Evolutionary conservation across 1,284 basidiomycete genomes (phyloP).

Genomic region (Hypsizygus ulmarius): DNA sequence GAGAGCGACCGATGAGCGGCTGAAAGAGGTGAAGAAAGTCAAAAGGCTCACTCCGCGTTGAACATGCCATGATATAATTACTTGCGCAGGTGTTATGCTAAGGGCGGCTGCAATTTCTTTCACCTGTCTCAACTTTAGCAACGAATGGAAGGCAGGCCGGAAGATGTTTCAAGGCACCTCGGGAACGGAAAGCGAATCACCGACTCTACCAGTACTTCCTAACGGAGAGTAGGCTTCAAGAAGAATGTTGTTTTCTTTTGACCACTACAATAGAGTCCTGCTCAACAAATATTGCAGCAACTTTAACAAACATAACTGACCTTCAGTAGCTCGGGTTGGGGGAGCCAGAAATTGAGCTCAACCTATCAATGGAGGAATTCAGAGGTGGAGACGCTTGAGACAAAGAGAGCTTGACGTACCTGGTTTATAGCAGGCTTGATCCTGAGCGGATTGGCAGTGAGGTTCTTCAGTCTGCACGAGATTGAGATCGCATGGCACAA

Average conservation of each 20-base stretch:
- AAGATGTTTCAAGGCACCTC: conserved; percentile 35
- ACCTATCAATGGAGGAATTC: conserved; percentile 43
- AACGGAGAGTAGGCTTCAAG: conserved; percentile 81
- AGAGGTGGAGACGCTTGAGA: not conserved
- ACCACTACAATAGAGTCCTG: conserved; percentile 41
- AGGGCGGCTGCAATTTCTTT: conserved; percentile 61
- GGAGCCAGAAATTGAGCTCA: conserved; percentile 80
- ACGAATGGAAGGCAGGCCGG: no score
- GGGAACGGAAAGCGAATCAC: conserved; percentile 51
- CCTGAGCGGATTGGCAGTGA: conserved; percentile 70
- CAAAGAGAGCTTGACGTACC: conserved; percentile 34
- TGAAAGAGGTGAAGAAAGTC: not conserved
- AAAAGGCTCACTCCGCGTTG: conserved; percentile 65
- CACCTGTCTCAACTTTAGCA: conserved; percentile 33
- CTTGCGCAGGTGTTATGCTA: conserved; percentile 74
- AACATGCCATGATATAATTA: conserved; percentile 77
- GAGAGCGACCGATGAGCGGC: not conserved
- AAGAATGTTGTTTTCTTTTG: conserved; percentile 60
- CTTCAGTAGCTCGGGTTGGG: conserved; percentile 78
- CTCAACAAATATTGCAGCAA: not conserved
- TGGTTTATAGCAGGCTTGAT: conserved; percentile 78
- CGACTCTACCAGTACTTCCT: conserved; percentile 61
- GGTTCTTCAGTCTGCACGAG: conserved; percentile 49
- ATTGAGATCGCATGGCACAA: conserved; percentile 1
- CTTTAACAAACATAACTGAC: conserved; percentile 34